Base-by-base conservation (phyloP, 768 basidiomycete genomes). In the Boletus coccyginus region DNA sequence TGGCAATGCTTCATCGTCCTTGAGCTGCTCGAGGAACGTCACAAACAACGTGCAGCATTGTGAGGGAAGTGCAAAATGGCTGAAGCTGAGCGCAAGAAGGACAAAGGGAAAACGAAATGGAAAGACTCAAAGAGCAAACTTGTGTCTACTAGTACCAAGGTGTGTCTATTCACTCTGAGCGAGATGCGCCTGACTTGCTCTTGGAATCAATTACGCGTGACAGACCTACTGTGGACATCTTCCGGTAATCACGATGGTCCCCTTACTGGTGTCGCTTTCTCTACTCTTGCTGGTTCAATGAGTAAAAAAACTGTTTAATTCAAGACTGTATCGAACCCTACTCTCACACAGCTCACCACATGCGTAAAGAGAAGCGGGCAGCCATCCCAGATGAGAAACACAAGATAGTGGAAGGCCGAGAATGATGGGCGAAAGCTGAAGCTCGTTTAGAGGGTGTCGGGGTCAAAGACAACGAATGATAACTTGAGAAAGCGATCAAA, bases 401-500 rank as follows among this genome's bases (percentile, higher is more conserved):
- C 29, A 88, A 89, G 63, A 78, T 78, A 44, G 81, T 87, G 13
- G 86, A 91, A 69, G 94, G 94, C 66, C 81, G 81, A 53, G 89
- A 94, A 56, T 84, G 87, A 66, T 98, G 94, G 92, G 84, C 84
- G 47, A 96, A 95, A 74, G 93, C 94, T 0, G 85, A 87, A 67
- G 86, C 92, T 31, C 80, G 92, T 47, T 76, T 97, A 56, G 92
- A 91, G 52, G 97, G 97, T 3, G 87, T 87, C 46, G 98, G 98
- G 73, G 86, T 99, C 32, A 83, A 82, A 47, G 97, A 98, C 63
- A 91, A 95, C 62, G 92, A 93, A 68, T 68, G 62, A 1, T 76
- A 87, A 43, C 71, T 99, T 66, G 98, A 96, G 77, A 98, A 97
- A 76, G 94, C 94, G 41, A 85, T 83, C 9, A 98, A 97, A 78